Evolutionary conservation across 805 yeast genomes (phyloP), one percentile per base, ranked within the genome.

Genomic region (Nematodospora valgi): DNA sequence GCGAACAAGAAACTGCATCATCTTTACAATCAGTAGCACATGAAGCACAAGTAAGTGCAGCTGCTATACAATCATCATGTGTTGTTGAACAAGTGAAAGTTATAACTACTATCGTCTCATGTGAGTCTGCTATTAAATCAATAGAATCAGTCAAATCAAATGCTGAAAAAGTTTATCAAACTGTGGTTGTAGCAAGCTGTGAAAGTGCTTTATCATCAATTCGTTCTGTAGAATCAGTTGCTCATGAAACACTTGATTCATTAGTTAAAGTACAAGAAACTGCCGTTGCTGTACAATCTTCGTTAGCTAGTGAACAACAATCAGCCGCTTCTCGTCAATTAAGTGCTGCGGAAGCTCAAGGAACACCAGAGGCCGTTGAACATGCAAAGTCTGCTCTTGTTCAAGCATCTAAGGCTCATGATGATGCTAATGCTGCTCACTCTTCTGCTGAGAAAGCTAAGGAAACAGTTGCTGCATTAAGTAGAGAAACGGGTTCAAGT

Each of bases 71-170:
- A 20, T 27, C 38, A 5, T 34, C 38, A 18, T 14, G 6, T n/a
- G 14, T 22, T 9, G 11, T n/a, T 10, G 38, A 34, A 16, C 24
- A 16, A 5, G 24, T 22, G 15, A 20, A 32, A 14, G 35, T 32
- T 16, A 32, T 32, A 2, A 37, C 40, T 2, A 24, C 18, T 5
- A 29, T 38, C 12, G 36, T 29, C 8, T 38, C 41, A 10, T 38
- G 41, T 30, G 41, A 38, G 23, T 34, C 37, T 6, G 41, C 15
- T 6, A 38, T 33, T n/a, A 15, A 23, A 6, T 32, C 40, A 21
- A 21, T 37, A 16, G 26, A 38, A 34, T 27, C 30, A 9, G 29
- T 14, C 5, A 21, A 32, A 21, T 28, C 41, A 17, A 28, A 22
- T 18, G 19, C 27, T 12, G n/a, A 12, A 25, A 26, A 30, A 16